Evolutionary conservation across 169 alveolate genomes (phyloP), one percentile per base, ranked within the genome.

Genomic region (Eimeria maxima): DNA sequence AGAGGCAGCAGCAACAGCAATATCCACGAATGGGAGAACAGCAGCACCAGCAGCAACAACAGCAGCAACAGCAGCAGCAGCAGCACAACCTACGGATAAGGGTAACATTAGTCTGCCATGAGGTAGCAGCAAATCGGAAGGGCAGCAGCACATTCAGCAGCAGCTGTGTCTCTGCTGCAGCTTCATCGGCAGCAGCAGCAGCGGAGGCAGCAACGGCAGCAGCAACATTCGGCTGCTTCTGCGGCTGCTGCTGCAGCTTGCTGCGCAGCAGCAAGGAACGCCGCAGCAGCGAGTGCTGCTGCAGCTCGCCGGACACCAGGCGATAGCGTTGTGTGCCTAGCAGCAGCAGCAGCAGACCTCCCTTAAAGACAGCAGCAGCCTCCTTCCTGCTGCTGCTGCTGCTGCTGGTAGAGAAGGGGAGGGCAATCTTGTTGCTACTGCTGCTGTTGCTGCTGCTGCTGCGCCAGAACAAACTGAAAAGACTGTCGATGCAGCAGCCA

Each of bases 131-230:
- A 63, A 81, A 81, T 29, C 90, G 0, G 10, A 81, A 81, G 24
- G 90, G 90, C 65, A 81, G 90, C 65, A 81, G 90, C 90, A 81
- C 73, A 38, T 33, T 33, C 11, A 50, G 90, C 73, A 81, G 69
- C 45, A 81, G 45, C 69, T 81, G 90, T 8, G 90, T n/a, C 45
- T 81, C 90, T 50, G 73, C 53, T 45, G 71, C 90, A 16, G 71
- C 90, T 50, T 81, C 90, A 45, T 81, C 71, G 1, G 90, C 90
- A 81, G 90, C 90, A 81, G 90, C 73, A 81, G 90, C 90, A 10
- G 90, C 87, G 18, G 71, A 44, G 3, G 45, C 73, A 5, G 29
- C 45, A 20, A 71, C 71, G 13, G 73, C 90, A 81, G 71, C 45
- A 47, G 71, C 90, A 33, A 6, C 8, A 20, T 27, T 3, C 18